Evolutionary conservation across 2,329 filamentous ascomycete species (phyloP), one percentile per base, ranked within the genome.

Genomic region (Talaromyces amestolkiae): DNA sequence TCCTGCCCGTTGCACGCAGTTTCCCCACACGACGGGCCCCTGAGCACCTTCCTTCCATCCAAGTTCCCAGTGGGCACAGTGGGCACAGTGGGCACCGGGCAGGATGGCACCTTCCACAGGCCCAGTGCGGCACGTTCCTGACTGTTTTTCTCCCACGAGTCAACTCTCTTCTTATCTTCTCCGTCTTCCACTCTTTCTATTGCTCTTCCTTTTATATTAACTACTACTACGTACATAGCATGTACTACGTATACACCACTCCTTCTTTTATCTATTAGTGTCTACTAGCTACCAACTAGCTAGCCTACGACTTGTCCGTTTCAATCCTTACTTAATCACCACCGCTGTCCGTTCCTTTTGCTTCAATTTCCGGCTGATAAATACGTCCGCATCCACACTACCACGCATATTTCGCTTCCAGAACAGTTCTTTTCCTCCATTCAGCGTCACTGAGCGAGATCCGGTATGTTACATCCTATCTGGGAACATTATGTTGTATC

Each of bases 91-190:
- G 27, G 27, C 27, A 4, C 27, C 27, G 27, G n/a, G n/a, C n/a
- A n/a, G n/a, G n/a, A n/a, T n/a, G n/a, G 51, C 51, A 56, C 33
- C 22, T 22, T 22, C 22, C 22, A 22, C 22, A 22, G 45, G 45
- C 22, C 45, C 45, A 49, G 45, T 49, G 47, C 13, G 47, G 49
- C 49, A 53, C 49, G 51, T 54, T 54, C 49, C 27, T 54, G 53
- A 2, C 53, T 56, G n/a, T 15, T 39, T 56, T 56, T 39, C 27
- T 53, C 51, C 51, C 51, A 53, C 49, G 49, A 53, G 51, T 24
- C 53, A 22, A 22, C 22, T 56, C 53, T 56, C 51, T 33, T 31
- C 51, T 56, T 37, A 19, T 37, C 33, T 15, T 37, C 53, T 56
- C 24, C 53, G 6, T 37, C 53, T 35, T 53, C 15, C 13, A 10